A percentile compares a stretch with the other conserved stretches of the same genome.
phyloP scores from a whole-genome alignment of 1,139 yeast species.

The Blastobotrys proliferans region DNA sequence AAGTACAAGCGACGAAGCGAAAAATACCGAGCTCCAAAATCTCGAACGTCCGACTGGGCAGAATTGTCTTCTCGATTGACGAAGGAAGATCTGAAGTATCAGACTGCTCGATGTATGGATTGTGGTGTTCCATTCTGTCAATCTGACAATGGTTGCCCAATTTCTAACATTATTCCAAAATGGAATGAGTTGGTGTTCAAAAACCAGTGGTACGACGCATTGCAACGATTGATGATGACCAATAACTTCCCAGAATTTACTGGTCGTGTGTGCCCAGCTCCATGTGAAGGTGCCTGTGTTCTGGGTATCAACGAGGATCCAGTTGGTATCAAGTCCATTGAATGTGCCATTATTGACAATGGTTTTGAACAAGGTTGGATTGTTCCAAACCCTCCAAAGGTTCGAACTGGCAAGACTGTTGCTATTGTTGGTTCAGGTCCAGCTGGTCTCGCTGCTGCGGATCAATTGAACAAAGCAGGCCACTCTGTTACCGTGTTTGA shows the following conservation, averaged over 20 bases:
- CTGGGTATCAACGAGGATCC: slow-evolving; percentile 92
- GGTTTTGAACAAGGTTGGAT: slow-evolving; percentile 98
- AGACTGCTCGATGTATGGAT: slow-evolving; percentile 99
- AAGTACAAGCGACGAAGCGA: slow-evolving; percentile 88
- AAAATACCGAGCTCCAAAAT: slow-evolving; percentile 71
- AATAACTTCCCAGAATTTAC: slow-evolving; percentile 98
- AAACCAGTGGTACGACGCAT: slow-evolving; percentile 92
- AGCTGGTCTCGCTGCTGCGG: slow-evolving; percentile 94
- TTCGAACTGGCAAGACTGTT: slow-evolving; percentile 77
- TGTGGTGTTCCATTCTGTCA: slow-evolving; percentile 99
- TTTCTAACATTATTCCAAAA: slow-evolving; percentile 94
- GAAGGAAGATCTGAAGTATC: slow-evolving; percentile 80
- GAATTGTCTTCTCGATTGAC: slow-evolving; percentile 80
- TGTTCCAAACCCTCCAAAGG: slow-evolving; percentile 71
- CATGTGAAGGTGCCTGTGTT: slow-evolving; percentile 98
- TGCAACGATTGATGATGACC: slow-evolving; percentile 89
- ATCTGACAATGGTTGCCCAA: slow-evolving; percentile 97
- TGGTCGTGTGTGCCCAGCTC: slow-evolving; percentile 98
- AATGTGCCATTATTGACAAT: slow-evolving; percentile 92
- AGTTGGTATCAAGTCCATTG: slow-evolving; percentile 94
- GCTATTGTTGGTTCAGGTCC: slow-evolving; percentile 97
- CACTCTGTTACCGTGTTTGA: slow-evolving; percentile 88
- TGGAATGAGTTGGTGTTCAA: slow-evolving; percentile 96
- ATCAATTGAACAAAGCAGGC: slow-evolving; percentile 94
- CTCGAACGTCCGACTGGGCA: slow-evolving; percentile 86